Percentiles rank a stretch among this genome's conserved stretches.
Conservation (phyloP, 208 protist genomes). For the Phytomonas francai region DNA sequence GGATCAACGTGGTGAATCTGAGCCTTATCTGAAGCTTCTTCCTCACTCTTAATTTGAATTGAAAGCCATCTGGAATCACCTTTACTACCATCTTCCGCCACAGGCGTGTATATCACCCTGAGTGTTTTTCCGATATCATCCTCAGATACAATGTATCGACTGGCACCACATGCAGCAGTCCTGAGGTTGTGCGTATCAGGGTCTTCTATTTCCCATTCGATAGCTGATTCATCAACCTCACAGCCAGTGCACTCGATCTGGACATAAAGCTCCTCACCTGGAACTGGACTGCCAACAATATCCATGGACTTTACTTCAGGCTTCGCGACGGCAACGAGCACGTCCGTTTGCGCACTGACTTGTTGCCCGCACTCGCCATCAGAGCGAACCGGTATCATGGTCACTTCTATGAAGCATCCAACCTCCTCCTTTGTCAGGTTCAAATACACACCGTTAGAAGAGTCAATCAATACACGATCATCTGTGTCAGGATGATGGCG, state of each 20-base stretch:
- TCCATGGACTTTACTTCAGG: conserved; percentile 59
- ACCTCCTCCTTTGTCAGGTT: conserved; percentile 70
- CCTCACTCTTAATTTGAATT: conserved; percentile 26
- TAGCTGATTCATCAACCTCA: conserved; percentile 48
- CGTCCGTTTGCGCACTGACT: conserved; percentile 35
- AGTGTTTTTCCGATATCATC: conserved; percentile 74
- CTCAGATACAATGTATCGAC: conserved; percentile 46
- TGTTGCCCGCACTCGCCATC: conserved; percentile 69
- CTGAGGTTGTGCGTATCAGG: conserved; percentile 50
- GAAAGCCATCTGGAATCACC: conserved; percentile 65
- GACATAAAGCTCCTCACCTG: conserved; percentile 51
- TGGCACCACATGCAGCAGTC: conserved; percentile 33
- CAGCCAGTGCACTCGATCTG: conserved; percentile 75
- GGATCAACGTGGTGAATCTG: conserved; percentile 15
- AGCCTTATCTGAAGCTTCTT: conserved; percentile 7
- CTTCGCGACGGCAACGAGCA: conserved; percentile 7
- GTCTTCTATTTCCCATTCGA: conserved; percentile 66
- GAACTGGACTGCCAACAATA: conserved; percentile 52
- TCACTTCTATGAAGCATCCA: conserved; percentile 79
- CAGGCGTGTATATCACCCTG: conserved; percentile 76
- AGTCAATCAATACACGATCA: conserved; percentile 48
- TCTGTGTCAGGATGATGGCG: conserved; percentile 38
- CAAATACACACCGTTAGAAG: conserved; percentile 57
- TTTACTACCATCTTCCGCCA: conserved; percentile 61
- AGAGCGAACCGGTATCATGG: conserved; percentile 72